Evolutionary conservation across 1,284 basidiomycete species (phyloP), one percentile per base, ranked within the genome.

Genomic region (Microstroma glucosiphilum): DNA sequence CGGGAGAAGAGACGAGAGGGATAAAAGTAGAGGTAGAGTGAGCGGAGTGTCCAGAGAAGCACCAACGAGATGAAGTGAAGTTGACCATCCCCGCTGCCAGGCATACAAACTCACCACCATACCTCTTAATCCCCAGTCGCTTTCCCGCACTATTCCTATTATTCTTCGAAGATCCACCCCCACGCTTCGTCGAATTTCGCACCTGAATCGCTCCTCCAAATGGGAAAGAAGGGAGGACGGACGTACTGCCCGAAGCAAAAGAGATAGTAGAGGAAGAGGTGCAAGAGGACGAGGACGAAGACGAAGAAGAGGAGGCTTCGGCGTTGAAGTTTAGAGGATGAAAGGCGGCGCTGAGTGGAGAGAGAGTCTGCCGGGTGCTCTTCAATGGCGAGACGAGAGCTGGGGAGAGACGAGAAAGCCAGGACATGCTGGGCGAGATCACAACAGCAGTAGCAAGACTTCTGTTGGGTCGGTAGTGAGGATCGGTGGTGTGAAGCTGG

Each of bases 171-270:
- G 70, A 71, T 60, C 77, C 77, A 59, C 76, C 76, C 13, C 75
- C 77, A 40, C 76, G 68, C 68, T 79, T 79, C 53, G 77, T 74
- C 53, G 77, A 78, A 66, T 79, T 77, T 63, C 77, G 70, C 11
- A 71, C 74, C 63, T 79, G 77, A 25, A 78, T 66, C 9, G 72
- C 68, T n/a, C 61, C 72, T 43, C 70, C 75, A 54, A 75, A 76
- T 1, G 70, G 49, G 42, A 78, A 76, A 2, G 68, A 37, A 26
- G 73, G 73, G n/a, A 76, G 64, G 3, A 64, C 21, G n/a, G n/a
- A n/a, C n/a, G n/a, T n/a, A n/a, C n/a, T 0, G 57, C 26, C 23
- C n/a, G 46, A 57, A 9, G 58, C 58, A 12, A 59, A 15, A 2
- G 58, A 59, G n/a, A n/a, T n/a, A n/a, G 30, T 9, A 37, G 30